Evolutionary conservation across 1,139 yeast genomes (phyloP).

Genomic region (Kodamaea suecica): DNA sequence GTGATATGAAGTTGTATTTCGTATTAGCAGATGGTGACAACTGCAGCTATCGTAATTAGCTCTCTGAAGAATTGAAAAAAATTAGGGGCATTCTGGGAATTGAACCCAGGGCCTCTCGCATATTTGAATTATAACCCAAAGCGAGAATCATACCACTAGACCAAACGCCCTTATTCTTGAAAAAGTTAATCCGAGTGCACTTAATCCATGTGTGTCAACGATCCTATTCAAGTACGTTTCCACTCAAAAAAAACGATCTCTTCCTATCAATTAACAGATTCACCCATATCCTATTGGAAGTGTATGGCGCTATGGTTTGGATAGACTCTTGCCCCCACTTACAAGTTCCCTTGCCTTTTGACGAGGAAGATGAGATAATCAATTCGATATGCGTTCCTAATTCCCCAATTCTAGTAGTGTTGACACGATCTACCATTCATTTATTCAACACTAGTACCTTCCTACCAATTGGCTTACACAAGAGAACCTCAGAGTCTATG

Average conservation of each 20-base stretch:
- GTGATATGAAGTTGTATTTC: too few relatives aligned
- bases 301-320: too few relatives aligned
- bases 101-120: conserved; percentile 37
- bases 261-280: too few relatives aligned
- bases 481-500: conserved; percentile 30
- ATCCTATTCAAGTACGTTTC: too few relatives aligned
- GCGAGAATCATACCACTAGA: conserved; percentile 27
- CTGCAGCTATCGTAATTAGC: too few relatives aligned
- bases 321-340: conserved; percentile 33
- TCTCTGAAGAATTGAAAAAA: conserved; percentile 10
- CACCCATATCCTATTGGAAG: too few relatives aligned
- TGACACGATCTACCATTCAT: conserved; percentile 28
- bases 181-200: too few relatives aligned
- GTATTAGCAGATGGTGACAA: too few relatives aligned
- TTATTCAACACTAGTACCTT: conserved; percentile 32
- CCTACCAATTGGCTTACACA: conserved; percentile 34
- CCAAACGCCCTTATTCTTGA: conserved; percentile 24
- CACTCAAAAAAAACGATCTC: too few relatives aligned
- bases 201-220: too few relatives aligned
- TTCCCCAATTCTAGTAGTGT: conserved; percentile 32
- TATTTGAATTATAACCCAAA: too few relatives aligned
- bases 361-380: conserved; percentile 20
- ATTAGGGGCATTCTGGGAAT: conserved; percentile 33
- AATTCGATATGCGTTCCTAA: conserved; percentile 30
- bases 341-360: conserved; percentile 27